Evolutionary conservation across 139 green algal genomes (phyloP), one percentile per base, ranked within the genome.

Genomic region (Coelastrella sp.): DNA sequence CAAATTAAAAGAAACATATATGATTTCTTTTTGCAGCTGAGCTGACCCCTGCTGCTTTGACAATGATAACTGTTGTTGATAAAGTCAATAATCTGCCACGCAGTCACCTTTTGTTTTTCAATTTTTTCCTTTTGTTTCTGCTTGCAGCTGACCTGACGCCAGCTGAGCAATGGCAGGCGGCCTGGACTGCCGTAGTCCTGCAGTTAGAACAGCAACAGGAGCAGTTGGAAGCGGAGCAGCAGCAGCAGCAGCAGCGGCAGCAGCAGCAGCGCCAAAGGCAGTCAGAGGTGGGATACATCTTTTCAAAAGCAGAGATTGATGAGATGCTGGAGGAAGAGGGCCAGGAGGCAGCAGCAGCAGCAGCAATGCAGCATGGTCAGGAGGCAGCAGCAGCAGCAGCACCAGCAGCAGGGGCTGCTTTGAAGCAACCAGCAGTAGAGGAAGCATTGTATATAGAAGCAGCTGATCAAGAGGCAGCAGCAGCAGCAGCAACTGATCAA

Each of bases 201-300:
- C 59, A 75, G 61, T 63, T 76, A 24, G 81, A 87, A 63, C 81
- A 87, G 60, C 81, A 87, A 59, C 81, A 87, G 60, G 81, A 87
- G 3, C 10, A 61, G 58, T 6, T 35, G 8, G 80, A 85, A 56
- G n/a, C 10, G 20, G n/a, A 74, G 57, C 17, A 56, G 56, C 57
- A 10, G 58, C 80, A 49, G 80, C 20, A 72, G 9, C 80, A 70
- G 58, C 9, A 49, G 10, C 35, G 15, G 11, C 49, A 63, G 14
- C 35, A 66, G 12, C 12, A 70, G 63, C 12, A 70, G 63, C 63
- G 12, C 63, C 19, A 49, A 35, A 11, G 20, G 24, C 11, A 49
- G 10, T 80, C 35, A 49, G 35, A 49, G 35, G 35, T 49, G 35
- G 35, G 35, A 49, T 49, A 49, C 35, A 49, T 49, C 35, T 49